phyloP scores from a whole-genome alignment of 2,329 filamentous ascomycete species.

The Sclerotinia trifoliorum region DNA sequence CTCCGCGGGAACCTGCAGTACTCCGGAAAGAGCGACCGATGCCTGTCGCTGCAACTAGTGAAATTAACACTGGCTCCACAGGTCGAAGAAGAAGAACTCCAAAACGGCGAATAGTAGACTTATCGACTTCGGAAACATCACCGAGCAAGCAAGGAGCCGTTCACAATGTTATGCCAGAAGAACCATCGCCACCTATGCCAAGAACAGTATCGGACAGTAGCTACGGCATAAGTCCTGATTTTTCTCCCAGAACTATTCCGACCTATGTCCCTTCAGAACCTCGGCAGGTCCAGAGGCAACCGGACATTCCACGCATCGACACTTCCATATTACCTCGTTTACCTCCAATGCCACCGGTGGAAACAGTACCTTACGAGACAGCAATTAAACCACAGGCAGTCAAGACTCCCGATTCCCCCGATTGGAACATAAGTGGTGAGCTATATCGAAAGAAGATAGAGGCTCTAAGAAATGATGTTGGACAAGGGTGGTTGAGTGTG shows the following conservation, averaged over 20 bases:
- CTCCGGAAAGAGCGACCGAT: constrained; percentile 58
- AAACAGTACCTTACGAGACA: constrained; percentile 33
- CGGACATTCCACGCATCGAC: constrained; percentile 36
- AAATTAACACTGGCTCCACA: constrained; percentile 54
- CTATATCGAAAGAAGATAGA: constrained; percentile 87
- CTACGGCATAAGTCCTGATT: constrained; percentile 39
- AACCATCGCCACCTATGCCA: constrained; percentile 24
- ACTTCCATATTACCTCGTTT: constrained; percentile 35
- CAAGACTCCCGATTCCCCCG: constrained; percentile 42
- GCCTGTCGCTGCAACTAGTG: constrained; percentile 55
- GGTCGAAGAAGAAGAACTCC: constrained; percentile 59
- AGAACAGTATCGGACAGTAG: constrained; percentile 32
- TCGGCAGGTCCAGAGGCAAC: constrained; percentile 32
- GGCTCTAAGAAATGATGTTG: constrained; percentile 78
- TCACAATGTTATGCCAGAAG: constrained; percentile 33
- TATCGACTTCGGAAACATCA: constrained; percentile 50
- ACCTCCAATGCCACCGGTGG: constrained; percentile 35
- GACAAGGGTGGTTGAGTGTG: constrained; percentile 82
- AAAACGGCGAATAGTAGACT: constrained; percentile 63
- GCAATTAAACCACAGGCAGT: constrained; percentile 28
- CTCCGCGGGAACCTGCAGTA: constrained; percentile 49
- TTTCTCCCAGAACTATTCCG: constrained; percentile 36
- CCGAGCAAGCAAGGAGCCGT: constrained; percentile 30
- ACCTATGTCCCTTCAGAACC: constrained; percentile 36
- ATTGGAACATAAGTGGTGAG: constrained; percentile 70